Evolutionary conservation across 2,329 filamentous ascomycete genomes (phyloP).

Genomic region (Colletotrichum siamense): DNA sequence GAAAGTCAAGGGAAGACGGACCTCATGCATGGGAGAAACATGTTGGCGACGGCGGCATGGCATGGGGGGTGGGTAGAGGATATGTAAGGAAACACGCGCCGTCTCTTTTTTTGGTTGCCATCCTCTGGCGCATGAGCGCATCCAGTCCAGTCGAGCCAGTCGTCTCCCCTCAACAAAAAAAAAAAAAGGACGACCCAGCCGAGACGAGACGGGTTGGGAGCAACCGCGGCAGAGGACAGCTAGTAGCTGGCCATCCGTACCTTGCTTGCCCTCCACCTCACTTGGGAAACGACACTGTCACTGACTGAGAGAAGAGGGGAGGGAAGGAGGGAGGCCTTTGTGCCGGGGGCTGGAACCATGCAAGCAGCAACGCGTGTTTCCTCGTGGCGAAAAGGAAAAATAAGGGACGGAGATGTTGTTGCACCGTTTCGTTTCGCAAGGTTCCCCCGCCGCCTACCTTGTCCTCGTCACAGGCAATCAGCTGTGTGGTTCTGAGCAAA

Average conservation of each 20-base stretch:
- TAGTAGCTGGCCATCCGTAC: not conserved
- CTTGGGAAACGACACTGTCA: not conserved
- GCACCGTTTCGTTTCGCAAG: constrained; percentile 13
- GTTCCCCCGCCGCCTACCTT: not conserved
- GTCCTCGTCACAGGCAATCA: not conserved
- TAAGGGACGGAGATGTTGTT: constrained; percentile 5
- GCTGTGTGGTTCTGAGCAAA: not conserved
- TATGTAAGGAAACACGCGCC: not conserved
- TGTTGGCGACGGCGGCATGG: constrained; percentile 6
- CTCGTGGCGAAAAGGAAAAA: constrained; percentile 2
- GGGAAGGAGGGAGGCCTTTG: not conserved
- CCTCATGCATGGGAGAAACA: constrained; percentile 13
- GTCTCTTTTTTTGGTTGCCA: not conserved
- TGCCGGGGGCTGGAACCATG: not conserved
- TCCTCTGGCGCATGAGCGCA: not conserved
- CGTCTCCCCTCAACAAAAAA: constrained; percentile 4
- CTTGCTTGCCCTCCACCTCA: not conserved
- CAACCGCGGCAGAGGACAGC: not conserved
- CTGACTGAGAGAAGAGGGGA: not conserved
- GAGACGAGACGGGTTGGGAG: not conserved
- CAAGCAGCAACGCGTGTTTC: not conserved
- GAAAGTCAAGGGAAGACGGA: not conserved
- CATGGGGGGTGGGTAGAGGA: not conserved
- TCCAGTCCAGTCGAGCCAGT: not conserved
- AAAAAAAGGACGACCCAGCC: not conserved